Percentiles rank a stretch among this genome's conserved stretches.
Conservation (phyloP, 176 grass and related monocot genomes). For the Raddia distichophylla region DNA sequence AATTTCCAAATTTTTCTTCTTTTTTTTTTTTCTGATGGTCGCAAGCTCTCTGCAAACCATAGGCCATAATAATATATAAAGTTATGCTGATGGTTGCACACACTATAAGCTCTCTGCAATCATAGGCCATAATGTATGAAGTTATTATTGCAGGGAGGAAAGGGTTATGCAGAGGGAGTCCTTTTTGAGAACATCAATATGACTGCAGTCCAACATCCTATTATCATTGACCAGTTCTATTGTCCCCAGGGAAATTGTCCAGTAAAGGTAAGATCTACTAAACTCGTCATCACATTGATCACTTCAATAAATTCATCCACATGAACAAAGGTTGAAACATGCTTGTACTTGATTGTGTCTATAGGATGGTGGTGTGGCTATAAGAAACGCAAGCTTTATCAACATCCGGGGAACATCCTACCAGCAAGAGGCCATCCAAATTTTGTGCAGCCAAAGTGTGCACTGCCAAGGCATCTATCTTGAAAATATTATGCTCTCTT, state of each 20-base stretch:
- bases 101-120: background rate
- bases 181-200: conserved; percentile 55
- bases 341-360: conserved; percentile 20
- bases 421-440: conserved; percentile 32
- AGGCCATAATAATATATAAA: background rate
- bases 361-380: conserved; percentile 53
- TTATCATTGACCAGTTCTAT: conserved; percentile 71
- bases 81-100: background rate
- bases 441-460: conserved; percentile 54
- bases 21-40: background rate
- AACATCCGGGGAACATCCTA: conserved; percentile 56
- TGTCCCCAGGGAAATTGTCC: conserved; percentile 42
- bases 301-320: background rate
- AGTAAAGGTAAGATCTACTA: conserved; percentile 23
- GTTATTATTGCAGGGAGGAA: conserved; percentile 59
- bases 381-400: conserved; percentile 48
- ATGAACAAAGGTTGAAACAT: conserved; percentile 9
- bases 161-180: conserved; percentile 50
- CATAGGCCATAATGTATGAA: background rate
- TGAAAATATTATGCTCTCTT: conserved; percentile 40
- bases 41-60: background rate
- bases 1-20: background rate
- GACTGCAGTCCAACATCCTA: conserved; percentile 49
- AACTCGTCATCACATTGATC: background rate
- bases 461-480: conserved; percentile 52